Conservation (phyloP, 192 early-diverging fungal species). For the Backusella australiensis region DNA sequence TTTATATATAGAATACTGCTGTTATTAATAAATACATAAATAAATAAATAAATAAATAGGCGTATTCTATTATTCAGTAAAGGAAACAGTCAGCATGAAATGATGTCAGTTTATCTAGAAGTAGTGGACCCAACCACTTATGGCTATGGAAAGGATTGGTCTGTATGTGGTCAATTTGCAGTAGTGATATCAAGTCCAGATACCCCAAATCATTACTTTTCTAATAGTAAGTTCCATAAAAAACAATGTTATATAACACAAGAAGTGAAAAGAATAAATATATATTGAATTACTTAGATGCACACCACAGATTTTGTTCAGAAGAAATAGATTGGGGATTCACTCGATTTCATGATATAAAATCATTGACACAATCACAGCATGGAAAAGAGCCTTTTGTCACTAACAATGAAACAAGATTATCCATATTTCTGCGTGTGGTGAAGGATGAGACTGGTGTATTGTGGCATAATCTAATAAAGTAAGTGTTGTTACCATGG, state of each 20-base stretch:
- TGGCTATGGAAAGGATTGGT: slow-evolving; percentile 58
- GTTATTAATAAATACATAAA: neutral
- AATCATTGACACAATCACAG: slow-evolving; percentile 36
- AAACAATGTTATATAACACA: neutral
- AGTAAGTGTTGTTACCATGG: slow-evolving; percentile 45
- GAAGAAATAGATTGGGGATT: slow-evolving; percentile 96
- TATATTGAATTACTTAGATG: slow-evolving; percentile 24
- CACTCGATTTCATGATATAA: slow-evolving; percentile 66
- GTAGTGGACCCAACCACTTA: slow-evolving; percentile 51
- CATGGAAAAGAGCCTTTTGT: slow-evolving; percentile 47
- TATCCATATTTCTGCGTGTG: slow-evolving; percentile 74
- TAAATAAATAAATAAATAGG: slow-evolving; percentile 47
- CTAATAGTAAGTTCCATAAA: slow-evolving; percentile 39
- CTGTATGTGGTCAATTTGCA: slow-evolving; percentile 80
- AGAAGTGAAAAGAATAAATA: too few relatives aligned
- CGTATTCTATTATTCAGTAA: slow-evolving; percentile 84
- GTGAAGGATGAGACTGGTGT: slow-evolving; percentile 88
- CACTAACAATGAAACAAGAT: slow-evolving; percentile 60
- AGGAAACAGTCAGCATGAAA: slow-evolving; percentile 75
- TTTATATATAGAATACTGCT: neutral
- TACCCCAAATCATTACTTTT: slow-evolving; percentile 55
- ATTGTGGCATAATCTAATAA: slow-evolving; percentile 91
- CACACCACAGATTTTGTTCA: slow-evolving; percentile 80
- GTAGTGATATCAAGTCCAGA: slow-evolving; percentile 73
- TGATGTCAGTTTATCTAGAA: slow-evolving; percentile 84